Evolutionary conservation across 2,329 filamentous ascomycete genomes (phyloP), one percentile per base, ranked within the genome.

Genomic region (Parastagonospora nodorum): DNA sequence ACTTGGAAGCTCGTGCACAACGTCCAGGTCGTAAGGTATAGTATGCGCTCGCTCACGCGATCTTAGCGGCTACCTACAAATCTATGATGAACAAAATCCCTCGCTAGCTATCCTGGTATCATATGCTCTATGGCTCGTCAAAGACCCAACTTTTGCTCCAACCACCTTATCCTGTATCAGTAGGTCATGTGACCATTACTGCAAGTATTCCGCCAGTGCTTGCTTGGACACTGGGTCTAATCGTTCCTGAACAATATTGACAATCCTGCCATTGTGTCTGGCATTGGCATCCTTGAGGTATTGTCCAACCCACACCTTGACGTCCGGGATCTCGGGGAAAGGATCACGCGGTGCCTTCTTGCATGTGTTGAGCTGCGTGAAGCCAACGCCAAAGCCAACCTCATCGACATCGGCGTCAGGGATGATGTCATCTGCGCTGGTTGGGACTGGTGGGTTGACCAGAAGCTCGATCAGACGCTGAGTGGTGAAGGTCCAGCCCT

Each of bases 371-470:
- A 99, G 83, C 29, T 90, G 88, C 0, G 94, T 97, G 76, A 96
- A 99, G 8, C 92, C 93, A 58, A 97, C 87, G 24, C 94, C 94
- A 68, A 99, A 99, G 27, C 90, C 88, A 60, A 97, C 86, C 71
- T 99, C 94, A 65, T 99, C 94, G 24, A 96, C 89, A 66, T 97
- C 93, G 2, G 91, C 87, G 70, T 97, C 94, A 9, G 86, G 84
- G 57, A 96, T 87, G 43, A 90, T 78, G 60, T 95, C 91, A 50
- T 88, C 87, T 31, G 82, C 77, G 1, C 87, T 84, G 12, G 79
- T 77, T 6, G 82, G 80, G 4, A 93, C 83, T 31, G 93, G 92
- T 24, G 93, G 90, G 74, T 96, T 95, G 69, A 93, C 88, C 7
- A 99, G 82, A 11, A 97, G 82, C 63, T 93, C 91, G 36, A 99